These are phyloP conservation scores for Alternaria ventricosa DNA, from an alignment of 2,329 filamentous ascomycete genomes.

Conservation along the genomic window DNA sequence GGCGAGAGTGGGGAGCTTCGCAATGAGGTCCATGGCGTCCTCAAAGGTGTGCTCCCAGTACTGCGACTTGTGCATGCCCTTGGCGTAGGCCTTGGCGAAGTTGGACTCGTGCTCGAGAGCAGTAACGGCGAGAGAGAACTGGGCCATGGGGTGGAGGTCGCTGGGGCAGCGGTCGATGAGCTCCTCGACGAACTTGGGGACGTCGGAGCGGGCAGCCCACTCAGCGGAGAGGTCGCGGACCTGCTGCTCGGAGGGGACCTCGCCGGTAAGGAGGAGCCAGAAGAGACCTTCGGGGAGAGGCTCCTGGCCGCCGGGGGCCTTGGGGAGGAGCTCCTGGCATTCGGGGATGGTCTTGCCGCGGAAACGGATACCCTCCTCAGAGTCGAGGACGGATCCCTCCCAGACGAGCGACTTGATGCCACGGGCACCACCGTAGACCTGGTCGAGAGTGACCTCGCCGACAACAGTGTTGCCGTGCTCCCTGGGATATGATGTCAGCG, in stretches of 20 bases:
- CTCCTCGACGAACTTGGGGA: constrained; percentile 98
- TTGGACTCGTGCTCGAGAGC: constrained; percentile 98
- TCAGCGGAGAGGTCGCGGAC: constrained; percentile 97
- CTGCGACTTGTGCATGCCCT: constrained; percentile 98
- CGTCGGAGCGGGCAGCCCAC: constrained; percentile 95
- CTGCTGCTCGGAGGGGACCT: constrained; percentile 97
- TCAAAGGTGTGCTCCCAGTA: constrained; percentile 99
- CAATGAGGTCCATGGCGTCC: constrained; percentile 99
- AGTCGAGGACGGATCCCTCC: constrained; percentile 94
- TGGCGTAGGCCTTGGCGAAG: constrained; percentile 98
- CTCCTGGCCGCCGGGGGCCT: constrained; percentile 95
- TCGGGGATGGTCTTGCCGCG: constrained; percentile 99
- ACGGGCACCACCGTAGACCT: constrained; percentile 98
- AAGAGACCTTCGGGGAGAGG: constrained; percentile 99
- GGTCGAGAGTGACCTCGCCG: constrained; percentile 97
- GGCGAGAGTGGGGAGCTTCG: constrained; percentile 98
- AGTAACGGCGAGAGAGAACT: constrained; percentile 97
- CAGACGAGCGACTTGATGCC: constrained; percentile 98
- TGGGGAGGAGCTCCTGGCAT: constrained; percentile 96
- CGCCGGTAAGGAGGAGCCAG: constrained; percentile 98
- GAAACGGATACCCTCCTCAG: constrained; percentile 99
- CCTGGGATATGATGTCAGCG: constrained; percentile 59
- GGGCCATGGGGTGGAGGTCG: constrained; percentile 99
- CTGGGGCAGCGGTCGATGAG: constrained; percentile 99
- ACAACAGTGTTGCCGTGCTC: constrained; percentile 94